Base-by-base conservation (phyloP, 1,139 yeast species). In the Yamadazyma atlantica region DNA sequence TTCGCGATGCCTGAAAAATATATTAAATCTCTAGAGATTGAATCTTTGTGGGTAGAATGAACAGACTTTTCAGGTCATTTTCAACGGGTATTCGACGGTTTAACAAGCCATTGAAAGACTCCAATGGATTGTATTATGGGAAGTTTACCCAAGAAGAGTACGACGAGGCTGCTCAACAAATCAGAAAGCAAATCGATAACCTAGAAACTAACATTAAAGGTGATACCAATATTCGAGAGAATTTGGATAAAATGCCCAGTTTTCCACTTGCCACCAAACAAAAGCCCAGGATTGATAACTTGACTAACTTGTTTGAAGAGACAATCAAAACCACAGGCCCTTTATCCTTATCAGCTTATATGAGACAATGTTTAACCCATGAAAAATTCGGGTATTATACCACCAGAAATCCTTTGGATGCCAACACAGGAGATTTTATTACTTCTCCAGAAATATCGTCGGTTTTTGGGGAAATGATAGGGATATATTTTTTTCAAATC, bases 371-470 rank as follows among this genome's bases (percentile, higher is more conserved):
- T 54, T 66, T 87, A 40, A 80, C 90, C 0, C 86, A 85, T 53
- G 95, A 95, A 0, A 67, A 75, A 5, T 78, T 73, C 45, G 96
- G 96, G 0, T 87, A 87, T 57, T 87, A 87, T 56, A 84, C 89
- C 15, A 82, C 87, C 3, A 64, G 82, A 48, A 82, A 86, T 50
- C 95, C 95, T 0, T 66, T 87, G 29, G 88, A 86, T 40, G 47
- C 66, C 0, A 53, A 58, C 10, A 56, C 58, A 1, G 95, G 95
- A 4, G 96, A 87, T 58, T 87, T 87, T 57, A 74, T 83, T 39
- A 87, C 96, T 0, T 82, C 92, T 0, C 96, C 96, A 0, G 96
- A 87, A 60, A 85, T 87, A 35, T 83, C 94, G 3, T 88, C 87
- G 33, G 83, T 86, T 63, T 87, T 87, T 66, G 96, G 96, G 9